Percentiles rank a stretch among this genome's conserved stretches.
Conservation (phyloP, 2,329 filamentous ascomycete genomes). For the Neopestalotiopsis rosae region DNA sequence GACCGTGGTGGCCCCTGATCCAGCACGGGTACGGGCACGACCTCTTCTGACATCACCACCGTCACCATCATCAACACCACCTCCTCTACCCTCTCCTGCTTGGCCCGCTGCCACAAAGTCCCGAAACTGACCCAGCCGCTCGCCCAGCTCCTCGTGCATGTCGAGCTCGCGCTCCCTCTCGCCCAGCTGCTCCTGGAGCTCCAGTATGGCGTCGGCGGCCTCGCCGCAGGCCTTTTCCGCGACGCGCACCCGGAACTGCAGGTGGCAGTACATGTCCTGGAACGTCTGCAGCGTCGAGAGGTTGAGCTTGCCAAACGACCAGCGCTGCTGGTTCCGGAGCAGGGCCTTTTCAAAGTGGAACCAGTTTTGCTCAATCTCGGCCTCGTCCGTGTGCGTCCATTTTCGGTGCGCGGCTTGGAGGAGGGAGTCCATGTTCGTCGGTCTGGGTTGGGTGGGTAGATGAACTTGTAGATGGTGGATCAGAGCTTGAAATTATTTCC, state of each 20-base stretch:
- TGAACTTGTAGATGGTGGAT: neutral
- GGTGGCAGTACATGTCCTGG: slow-evolving; percentile 7
- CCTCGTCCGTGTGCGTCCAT: neutral
- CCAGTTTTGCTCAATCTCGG: neutral
- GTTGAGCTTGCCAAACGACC: slow-evolving; percentile 3
- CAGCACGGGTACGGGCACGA: neutral
- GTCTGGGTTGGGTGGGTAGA: neutral
- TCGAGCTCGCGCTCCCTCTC: neutral
- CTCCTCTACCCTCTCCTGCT: neutral
- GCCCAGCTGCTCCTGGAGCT: neutral
- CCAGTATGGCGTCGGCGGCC: neutral
- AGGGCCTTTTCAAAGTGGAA: neutral
- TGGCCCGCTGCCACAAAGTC: neutral
- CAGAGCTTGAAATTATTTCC: neutral
- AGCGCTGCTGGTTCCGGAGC: neutral
- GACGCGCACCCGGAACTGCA: neutral
- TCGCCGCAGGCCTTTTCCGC: neutral
- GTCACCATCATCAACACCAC: too few relatives aligned
- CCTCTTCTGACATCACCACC: neutral
- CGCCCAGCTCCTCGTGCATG: neutral
- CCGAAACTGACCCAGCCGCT: neutral
- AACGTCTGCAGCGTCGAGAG: neutral
- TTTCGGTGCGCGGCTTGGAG: neutral
- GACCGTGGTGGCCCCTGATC: neutral
- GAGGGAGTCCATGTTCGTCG: neutral